These are phyloP conservation scores for Mucor racemosus DNA, from an alignment of 371 early-diverging fungal genomes.

Conservation along the genomic window DNA sequence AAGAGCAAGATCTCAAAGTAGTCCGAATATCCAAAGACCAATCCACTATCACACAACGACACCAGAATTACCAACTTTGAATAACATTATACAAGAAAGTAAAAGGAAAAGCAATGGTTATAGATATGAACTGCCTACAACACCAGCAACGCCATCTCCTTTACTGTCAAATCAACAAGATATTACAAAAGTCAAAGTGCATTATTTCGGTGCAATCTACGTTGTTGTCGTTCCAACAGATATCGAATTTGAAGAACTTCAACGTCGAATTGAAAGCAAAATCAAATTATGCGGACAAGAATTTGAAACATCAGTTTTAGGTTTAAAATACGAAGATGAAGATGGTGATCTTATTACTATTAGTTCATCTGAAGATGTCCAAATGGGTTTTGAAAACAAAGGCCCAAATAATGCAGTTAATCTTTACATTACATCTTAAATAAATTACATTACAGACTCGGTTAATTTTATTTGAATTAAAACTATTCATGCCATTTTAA, in stretches of 20 bases:
- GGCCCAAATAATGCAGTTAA: slow-evolving; percentile 45
- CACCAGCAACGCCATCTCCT: slow-evolving; percentile 12
- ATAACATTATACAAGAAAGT: background rate
- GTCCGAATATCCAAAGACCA: slow-evolving; percentile 59
- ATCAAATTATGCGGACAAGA: slow-evolving; percentile 61
- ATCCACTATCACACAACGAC: slow-evolving; percentile 1
- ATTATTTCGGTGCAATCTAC: slow-evolving; percentile 84
- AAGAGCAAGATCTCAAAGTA: slow-evolving; percentile 63
- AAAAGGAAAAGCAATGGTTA: slow-evolving; percentile 22
- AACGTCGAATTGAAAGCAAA: slow-evolving; percentile 83
- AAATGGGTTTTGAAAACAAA: slow-evolving; percentile 85
- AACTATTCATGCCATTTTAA: slow-evolving; percentile 7
- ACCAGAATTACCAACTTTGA: slow-evolving; percentile 22
- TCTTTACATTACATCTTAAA: slow-evolving; percentile 37
- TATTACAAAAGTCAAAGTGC: slow-evolving; percentile 79
- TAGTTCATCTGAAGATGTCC: slow-evolving; percentile 86
- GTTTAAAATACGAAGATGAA: slow-evolving; percentile 90
- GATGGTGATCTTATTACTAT: slow-evolving; percentile 90
- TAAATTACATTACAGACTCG: background rate
- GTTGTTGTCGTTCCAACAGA: slow-evolving; percentile 82
- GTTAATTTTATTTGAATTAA: background rate
- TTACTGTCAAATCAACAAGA: slow-evolving; percentile 5
- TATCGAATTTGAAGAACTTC: slow-evolving; percentile 74
- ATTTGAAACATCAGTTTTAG: slow-evolving; percentile 44
- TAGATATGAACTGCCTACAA: background rate